Evolutionary conservation across 2,329 filamentous ascomycete species (phyloP).

Genomic region (Cryphonectria nitschkei): DNA sequence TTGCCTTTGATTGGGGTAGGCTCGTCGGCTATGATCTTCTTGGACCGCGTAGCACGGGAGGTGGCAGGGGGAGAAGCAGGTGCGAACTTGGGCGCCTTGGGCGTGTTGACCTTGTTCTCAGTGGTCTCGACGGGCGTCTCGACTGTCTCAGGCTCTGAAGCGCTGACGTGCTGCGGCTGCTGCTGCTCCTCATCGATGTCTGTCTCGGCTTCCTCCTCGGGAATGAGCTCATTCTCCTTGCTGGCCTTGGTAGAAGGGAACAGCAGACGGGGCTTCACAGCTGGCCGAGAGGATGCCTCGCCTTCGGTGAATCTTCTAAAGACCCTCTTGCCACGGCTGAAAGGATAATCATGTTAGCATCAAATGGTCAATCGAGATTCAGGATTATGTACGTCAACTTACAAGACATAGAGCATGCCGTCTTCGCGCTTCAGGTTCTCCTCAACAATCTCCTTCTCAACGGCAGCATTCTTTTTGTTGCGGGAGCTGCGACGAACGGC

Average conservation of each 20-base stretch:
- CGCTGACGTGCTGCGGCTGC: slow-evolving; percentile 37
- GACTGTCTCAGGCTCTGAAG: slow-evolving; percentile 30
- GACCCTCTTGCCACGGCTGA: slow-evolving; percentile 77
- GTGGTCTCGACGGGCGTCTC: slow-evolving; percentile 45
- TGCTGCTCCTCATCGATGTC: slow-evolving; percentile 57
- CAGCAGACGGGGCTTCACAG: slow-evolving; percentile 70
- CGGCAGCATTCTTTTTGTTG: slow-evolving; percentile 49
- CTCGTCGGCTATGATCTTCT: slow-evolving; percentile 52
- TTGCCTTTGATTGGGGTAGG: slow-evolving; percentile 47
- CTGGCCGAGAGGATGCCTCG: slow-evolving; percentile 38
- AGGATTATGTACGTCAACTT: slow-evolving; percentile 46
- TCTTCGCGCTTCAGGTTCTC: slow-evolving; percentile 67
- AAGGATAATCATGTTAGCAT: slow-evolving; percentile 17
- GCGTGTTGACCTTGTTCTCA: slow-evolving; percentile 49
- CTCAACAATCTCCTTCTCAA: slow-evolving; percentile 58
- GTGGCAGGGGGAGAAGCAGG: slow-evolving; percentile 67
- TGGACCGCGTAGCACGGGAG: slow-evolving; percentile 60
- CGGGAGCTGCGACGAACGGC: slow-evolving; percentile 58
- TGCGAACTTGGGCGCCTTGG: slow-evolving; percentile 58
- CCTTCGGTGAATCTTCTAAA: slow-evolving; percentile 68
- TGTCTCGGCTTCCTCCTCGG: slow-evolving; percentile 64
- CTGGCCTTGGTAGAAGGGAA: slow-evolving; percentile 59
- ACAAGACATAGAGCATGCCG: slow-evolving; percentile 79
- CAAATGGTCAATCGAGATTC: background rate
- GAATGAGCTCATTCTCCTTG: slow-evolving; percentile 38